Evolutionary conservation across 345 rosid genomes (phyloP).

Genomic region (Eucalyptus rudis): DNA sequence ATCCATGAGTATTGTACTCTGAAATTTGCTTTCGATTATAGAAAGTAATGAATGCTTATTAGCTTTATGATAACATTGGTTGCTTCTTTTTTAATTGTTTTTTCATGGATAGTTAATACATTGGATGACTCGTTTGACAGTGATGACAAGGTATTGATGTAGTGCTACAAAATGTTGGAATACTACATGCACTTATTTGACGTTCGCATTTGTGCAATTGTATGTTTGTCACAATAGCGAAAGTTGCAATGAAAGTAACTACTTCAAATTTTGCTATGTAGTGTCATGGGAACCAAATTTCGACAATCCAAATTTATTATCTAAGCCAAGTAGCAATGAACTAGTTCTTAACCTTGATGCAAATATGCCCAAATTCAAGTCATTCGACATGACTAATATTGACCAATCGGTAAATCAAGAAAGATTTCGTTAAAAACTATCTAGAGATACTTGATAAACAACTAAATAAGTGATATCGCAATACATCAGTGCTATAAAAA

Average conservation of each 20-base stretch:
- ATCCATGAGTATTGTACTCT: neutral
- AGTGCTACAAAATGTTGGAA: too few relatives aligned
- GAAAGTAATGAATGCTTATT: neutral
- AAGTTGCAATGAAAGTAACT: neutral
- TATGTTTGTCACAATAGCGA: rapidly evolving
- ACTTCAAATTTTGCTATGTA: too few relatives aligned
- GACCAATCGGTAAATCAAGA: neutral
- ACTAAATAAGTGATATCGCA: neutral
- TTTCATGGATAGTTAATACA: neutral
- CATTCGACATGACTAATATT: rapidly evolving
- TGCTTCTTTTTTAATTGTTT: neutral
- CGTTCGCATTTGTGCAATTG: rapidly evolving
- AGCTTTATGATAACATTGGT: rapidly evolving
- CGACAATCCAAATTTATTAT: neutral
- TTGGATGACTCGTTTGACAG: rapidly evolving
- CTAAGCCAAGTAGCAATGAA: neutral
- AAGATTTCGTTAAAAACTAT: neutral
- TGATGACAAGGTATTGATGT: rapidly evolving
- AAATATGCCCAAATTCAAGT: neutral
- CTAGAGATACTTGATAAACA: neutral
- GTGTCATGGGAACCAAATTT: neutral
- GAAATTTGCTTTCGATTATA: neutral
- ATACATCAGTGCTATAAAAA: rapidly evolving
- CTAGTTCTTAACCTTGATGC: rapidly evolving
- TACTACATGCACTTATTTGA: rapidly evolving